Conservation (phyloP, 192 early-diverging fungal species). For the Haplosporangium gracile region DNA sequence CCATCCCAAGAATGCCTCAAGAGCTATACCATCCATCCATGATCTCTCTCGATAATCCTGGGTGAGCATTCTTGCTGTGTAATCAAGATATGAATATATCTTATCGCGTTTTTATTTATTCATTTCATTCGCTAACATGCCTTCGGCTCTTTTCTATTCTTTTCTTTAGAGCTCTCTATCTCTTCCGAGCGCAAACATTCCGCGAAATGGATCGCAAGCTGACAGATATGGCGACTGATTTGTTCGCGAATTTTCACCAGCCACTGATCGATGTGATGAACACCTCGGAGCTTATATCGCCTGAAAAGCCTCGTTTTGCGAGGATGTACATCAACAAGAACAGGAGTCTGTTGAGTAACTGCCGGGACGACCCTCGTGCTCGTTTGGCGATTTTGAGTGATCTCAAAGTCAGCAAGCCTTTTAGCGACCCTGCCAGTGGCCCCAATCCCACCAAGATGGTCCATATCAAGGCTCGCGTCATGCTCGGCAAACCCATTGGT, state of each 20-base stretch:
- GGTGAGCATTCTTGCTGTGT: slow-evolving; percentile 5
- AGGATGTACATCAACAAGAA: slow-evolving; percentile 47
- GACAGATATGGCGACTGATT: slow-evolving; percentile 40
- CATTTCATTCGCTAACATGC: neutral
- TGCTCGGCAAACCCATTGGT: slow-evolving; percentile 58
- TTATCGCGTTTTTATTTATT: too few species aligned
- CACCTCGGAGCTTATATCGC: neutral
- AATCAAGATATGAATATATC: neutral
- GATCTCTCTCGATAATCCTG: slow-evolving; percentile 18
- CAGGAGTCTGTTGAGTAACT: slow-evolving; percentile 16
- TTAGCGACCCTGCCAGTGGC: neutral
- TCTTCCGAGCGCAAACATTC: slow-evolving; percentile 26
- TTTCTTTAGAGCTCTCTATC: slow-evolving; percentile 27
- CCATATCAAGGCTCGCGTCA: slow-evolving; percentile 17
- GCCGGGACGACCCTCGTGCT: slow-evolving; percentile 23
- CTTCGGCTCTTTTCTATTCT: neutral
- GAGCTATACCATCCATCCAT: slow-evolving; percentile 24
- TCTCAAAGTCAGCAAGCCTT: slow-evolving; percentile 8
- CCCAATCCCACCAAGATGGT: slow-evolving; percentile 11
- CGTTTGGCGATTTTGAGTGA: slow-evolving; percentile 32
- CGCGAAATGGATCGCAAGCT: slow-evolving; percentile 43
- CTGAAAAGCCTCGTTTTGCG: slow-evolving; percentile 27
- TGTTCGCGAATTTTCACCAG: slow-evolving; percentile 33
- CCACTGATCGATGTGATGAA: slow-evolving; percentile 21
- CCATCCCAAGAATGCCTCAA: slow-evolving; percentile 17